These are phyloP conservation scores for Aspergillus clavatus DNA, from an alignment of 2,329 filamentous ascomycete species.

Conservation along the genomic window DNA sequence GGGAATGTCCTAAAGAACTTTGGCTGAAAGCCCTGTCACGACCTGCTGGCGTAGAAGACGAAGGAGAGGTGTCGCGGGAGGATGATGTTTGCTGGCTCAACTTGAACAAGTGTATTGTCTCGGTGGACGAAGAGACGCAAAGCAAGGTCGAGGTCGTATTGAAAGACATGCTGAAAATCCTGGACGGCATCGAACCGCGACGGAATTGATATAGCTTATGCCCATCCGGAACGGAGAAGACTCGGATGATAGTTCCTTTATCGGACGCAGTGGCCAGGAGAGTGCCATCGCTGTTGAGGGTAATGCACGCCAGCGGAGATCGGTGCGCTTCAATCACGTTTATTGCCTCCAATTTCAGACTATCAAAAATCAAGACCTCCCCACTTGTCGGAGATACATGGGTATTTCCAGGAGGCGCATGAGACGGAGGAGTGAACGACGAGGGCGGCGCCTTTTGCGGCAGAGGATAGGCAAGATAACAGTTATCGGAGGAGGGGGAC, in stretches of 20 bases:
- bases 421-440: conserved; percentile 60
- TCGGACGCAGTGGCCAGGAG: conserved; percentile 91
- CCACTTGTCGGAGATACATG: conserved; percentile 82
- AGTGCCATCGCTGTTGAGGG: conserved; percentile 87
- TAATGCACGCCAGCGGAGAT: conserved; percentile 82
- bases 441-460: conserved; percentile 58
- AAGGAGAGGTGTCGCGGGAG: conserved; percentile 22
- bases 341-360: conserved; percentile 80
- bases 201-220: conserved; percentile 96
- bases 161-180: conserved; percentile 98
- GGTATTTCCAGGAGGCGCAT: conserved; percentile 70
- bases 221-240: conserved; percentile 86
- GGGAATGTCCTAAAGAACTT: conserved; percentile 24
- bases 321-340: conserved; percentile 95
- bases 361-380: conserved; percentile 89
- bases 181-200: conserved; percentile 87
- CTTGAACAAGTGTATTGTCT: conserved; percentile 95
- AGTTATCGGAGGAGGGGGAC: conserved; percentile 90
- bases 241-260: conserved; percentile 93
- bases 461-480: conserved; percentile 89
- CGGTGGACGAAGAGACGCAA: conserved; percentile 91
- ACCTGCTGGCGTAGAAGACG: conserved; percentile 21
- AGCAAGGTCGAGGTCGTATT: conserved; percentile 89
- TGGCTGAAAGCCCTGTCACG: conserved; percentile 24
- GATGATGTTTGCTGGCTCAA: conserved; percentile 47